phyloP scores from a whole-genome alignment of 495 filamentous ascomycete genomes.

The Penicillium mononematosum region DNA sequence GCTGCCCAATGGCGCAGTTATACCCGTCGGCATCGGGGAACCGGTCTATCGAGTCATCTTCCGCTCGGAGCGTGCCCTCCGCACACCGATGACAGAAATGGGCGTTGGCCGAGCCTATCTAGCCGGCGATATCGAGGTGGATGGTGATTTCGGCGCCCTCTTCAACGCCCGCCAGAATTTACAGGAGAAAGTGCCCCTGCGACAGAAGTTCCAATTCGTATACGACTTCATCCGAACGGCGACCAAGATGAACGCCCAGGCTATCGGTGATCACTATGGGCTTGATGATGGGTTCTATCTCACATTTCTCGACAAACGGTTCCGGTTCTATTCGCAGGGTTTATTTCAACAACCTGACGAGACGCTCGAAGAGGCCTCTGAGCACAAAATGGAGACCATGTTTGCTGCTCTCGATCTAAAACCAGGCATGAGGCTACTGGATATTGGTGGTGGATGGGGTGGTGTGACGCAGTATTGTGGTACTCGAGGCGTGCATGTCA shows the following conservation, averaged over 20 bases:
- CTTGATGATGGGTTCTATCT: conserved; percentile 20
- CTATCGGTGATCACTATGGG: conserved; percentile 19
- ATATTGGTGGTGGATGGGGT: conserved; percentile 26
- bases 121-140: conserved; percentile 12
- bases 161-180: conserved; percentile 10
- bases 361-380: conserved; percentile 20
- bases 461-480: conserved; percentile 26
- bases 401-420: conserved; percentile 15
- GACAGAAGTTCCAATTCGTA: conserved; percentile 18
- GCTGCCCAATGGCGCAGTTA: conserved; percentile 12
- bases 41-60: conserved; percentile 16
- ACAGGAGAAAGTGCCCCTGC: conserved; percentile 13
- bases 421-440: conserved; percentile 16
- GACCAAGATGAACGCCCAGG: conserved; percentile 18
- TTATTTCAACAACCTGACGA: conserved; percentile 14
- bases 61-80: conserved; percentile 8
- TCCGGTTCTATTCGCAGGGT: conserved; percentile 19
- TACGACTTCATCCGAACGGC: conserved; percentile 17
- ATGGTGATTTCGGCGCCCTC: conserved; percentile 15
- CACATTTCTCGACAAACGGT: conserved; percentile 18
- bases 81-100: conserved; percentile 18
- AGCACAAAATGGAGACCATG: conserved; percentile 20
- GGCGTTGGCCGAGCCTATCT: conserved; percentile 17
- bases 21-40: conserved; percentile 4
- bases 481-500: conserved; percentile 21